Base-by-base conservation (phyloP, 2,329 filamentous ascomycete genomes). In the Sclerotinia minor region DNA sequence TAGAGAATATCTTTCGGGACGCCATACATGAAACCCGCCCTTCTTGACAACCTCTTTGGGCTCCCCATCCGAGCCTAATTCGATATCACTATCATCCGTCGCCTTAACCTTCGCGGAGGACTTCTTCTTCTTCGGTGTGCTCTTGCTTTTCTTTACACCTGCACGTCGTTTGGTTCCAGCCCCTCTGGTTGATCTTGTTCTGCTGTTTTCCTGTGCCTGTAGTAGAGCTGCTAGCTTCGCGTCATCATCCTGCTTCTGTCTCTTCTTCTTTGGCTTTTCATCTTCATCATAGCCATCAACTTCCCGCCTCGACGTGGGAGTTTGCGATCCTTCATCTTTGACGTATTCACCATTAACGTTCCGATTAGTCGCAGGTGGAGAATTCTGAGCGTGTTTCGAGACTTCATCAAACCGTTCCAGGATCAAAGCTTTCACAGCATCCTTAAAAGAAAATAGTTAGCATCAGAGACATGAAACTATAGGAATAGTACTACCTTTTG, bases 121-220 rank as follows among this genome's bases (percentile, higher is more conserved):
- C 84, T 92, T 93, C 83, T 92, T 92, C 73, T 86, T 84, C 65
- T 85, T 84, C 53, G 84, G 79, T 77, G 82, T 83, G 79, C 88
- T 89, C 44, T 61, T 83, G 79, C 88, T 65, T 80, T 90, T 91
- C 80, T 90, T 91, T 32, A 82, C 81, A 15, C 81, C 80, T 32
- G 66, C 64, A 70, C 73, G 74, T 74, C 83, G 82, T 71, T 87
- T 84, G 8, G 80, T 82, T 45, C 80, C 86, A 15, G 89, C 91
- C 8, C 92, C 92, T 55, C 94, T 86, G 3, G 94, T 97, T 24
- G 91, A 84, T 60, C 87, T 88, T 3, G 81, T 82, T 61, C 85
- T 80, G 69, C 87, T 84, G 79, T 98, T 96, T 80, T 97, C 92
- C 78, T 98, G 92, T 0, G 93, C 94, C 79, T 99, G 95, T 47